Base-by-base conservation (phyloP, 352 stramenopile species). In the Phytopythium delawarense region DNA sequence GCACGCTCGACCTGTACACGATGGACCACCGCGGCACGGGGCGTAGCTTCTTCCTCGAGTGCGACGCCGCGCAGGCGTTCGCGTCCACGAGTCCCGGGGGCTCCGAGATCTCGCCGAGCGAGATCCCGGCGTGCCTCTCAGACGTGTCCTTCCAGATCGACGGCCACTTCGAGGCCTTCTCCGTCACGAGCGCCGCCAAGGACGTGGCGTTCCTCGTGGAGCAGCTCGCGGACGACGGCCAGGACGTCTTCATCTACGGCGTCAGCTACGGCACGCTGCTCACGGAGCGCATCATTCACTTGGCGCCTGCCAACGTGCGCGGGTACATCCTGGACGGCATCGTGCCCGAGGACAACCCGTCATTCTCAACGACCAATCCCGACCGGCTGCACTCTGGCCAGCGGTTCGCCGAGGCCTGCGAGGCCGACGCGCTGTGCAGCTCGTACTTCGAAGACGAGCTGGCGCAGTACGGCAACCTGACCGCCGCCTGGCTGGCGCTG, bases 1-100 rank as follows among this genome's bases (percentile, higher is more conserved):
- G 51, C 11, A 16, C n/a, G 32, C 1, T 57, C 25, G 28, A 69
- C 28, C 15, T 85, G 5, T 85, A 82, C 71, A 84, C 78, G 18
- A 67, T 87, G 61, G 78, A 84, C 60, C 78, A 87, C 49, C 78
- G 75, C 18, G 78, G 78, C 32, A 84, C 78, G 7, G 78, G 71
- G 2, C 71, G 78, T 15, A 84, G 74, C 54, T 61, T 50, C 21
- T 70, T 71, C 37, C 64, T 87, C 20, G 62, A 75, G 39, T 87
- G 75, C 42, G 50, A 75, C 1, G 78, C 75, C 0, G 71, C 78
- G 0, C 66, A 84, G 59, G 75, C 73, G 6, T 60, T 35, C 21
- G 62, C 65, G 0, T 25, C 25, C 7, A 69, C 64, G 0, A 71
- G 66, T 12, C 67, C 63, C 0, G 28, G 42, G 3, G 73, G 78